Evolutionary conservation across 2,329 filamentous ascomycete species (phyloP).

Genomic region (Aureobasidium sp.): DNA sequence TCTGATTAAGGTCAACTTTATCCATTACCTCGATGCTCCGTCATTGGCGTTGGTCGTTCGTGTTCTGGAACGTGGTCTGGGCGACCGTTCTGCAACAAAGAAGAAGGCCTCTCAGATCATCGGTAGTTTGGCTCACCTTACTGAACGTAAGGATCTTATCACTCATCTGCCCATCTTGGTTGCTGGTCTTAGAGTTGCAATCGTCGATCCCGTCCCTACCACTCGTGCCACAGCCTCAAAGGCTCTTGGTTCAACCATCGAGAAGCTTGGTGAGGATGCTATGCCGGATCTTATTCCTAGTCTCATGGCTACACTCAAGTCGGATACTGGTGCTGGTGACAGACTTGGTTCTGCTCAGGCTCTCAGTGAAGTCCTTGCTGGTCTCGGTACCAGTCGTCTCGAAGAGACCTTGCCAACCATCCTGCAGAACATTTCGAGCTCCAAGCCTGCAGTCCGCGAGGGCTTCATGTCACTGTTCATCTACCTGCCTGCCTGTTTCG

Average conservation of each 20-base stretch:
- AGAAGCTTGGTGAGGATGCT: slow-evolving; percentile 95
- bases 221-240: slow-evolving; percentile 94
- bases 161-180: slow-evolving; percentile 87
- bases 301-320: slow-evolving; percentile 95
- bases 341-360: slow-evolving; percentile 93
- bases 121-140: slow-evolving; percentile 91
- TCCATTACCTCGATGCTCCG: slow-evolving; percentile 96
- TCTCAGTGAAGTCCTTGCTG: slow-evolving; percentile 89
- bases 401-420: slow-evolving; percentile 96
- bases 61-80: slow-evolving; percentile 85
- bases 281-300: slow-evolving; percentile 94
- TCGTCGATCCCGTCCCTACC: slow-evolving; percentile 92
- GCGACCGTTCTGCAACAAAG: slow-evolving; percentile 88
- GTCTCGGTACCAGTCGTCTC: slow-evolving; percentile 80
- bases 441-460: slow-evolving; percentile 83
- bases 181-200: slow-evolving; percentile 75
- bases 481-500: slow-evolving; percentile 96
- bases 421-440: slow-evolving; percentile 87
- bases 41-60: slow-evolving; percentile 91
- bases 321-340: slow-evolving; percentile 92
- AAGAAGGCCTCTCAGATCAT: slow-evolving; percentile 96
- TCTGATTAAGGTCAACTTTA: slow-evolving; percentile 95
- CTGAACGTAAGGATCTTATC: slow-evolving; percentile 88
- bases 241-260: slow-evolving; percentile 88
- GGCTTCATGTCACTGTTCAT: slow-evolving; percentile 99